Percentiles rank a stretch among this genome's conserved stretches.
Evolutionary conservation across 2,329 filamentous ascomycete species (phyloP).

Genomic region (Aspergillus sp.): DNA sequence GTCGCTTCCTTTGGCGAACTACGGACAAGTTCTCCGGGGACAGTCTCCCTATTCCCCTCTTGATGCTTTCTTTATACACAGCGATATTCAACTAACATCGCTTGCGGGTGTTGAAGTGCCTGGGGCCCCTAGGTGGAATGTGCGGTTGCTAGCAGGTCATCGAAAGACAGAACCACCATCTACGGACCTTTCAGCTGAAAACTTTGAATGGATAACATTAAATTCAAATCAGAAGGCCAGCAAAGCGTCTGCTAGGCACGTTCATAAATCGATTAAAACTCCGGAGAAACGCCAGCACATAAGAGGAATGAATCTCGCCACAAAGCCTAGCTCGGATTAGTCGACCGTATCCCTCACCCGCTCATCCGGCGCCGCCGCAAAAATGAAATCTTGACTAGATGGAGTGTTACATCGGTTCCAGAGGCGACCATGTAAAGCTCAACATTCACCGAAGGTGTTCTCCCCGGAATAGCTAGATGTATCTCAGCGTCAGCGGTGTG

Average conservation of each 20-base stretch:
- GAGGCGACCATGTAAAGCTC: slow-evolving; percentile 13
- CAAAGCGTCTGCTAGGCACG: slow-evolving; percentile 16
- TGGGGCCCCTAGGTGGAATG: not conserved
- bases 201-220: not conserved
- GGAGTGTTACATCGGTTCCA: slow-evolving; percentile 12
- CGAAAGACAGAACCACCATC: not conserved
- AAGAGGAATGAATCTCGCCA: slow-evolving; percentile 12
- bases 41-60: not conserved
- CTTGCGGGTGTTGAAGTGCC: not conserved
- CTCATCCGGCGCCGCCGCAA: slow-evolving; percentile 9
- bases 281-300: slow-evolving; percentile 25
- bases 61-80: not conserved
- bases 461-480: slow-evolving; percentile 82
- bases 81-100: not conserved
- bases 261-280: slow-evolving; percentile 15
- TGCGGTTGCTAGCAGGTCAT: not conserved
- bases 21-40: too few species aligned
- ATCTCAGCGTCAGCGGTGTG: not conserved
- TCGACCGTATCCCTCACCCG: slow-evolving; percentile 1
- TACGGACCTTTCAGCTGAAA: not conserved
- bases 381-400: slow-evolving; percentile 11
- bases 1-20: too few species aligned
- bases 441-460: slow-evolving; percentile 81
- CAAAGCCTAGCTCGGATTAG: slow-evolving; percentile 11
- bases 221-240: slow-evolving; percentile 16